phyloP scores from a whole-genome alignment of 148 eudicot species.

The Pharnaceum exiguum region DNA sequence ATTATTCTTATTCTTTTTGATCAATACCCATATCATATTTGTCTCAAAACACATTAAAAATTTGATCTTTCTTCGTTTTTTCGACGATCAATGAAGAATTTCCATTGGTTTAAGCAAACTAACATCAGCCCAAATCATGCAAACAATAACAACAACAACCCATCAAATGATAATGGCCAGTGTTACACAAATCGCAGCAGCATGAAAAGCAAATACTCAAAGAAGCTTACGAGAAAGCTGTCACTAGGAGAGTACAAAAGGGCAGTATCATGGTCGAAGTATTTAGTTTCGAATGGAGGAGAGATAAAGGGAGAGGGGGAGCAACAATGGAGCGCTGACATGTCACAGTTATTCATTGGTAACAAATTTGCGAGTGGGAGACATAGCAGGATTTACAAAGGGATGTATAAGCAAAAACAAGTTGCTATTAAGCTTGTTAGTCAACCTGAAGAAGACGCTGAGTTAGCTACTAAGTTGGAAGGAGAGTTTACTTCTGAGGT shows the following conservation, averaged over 20 bases:
- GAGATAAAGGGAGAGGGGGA: conserved; percentile 77
- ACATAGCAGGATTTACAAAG: conserved; percentile 92
- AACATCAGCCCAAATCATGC: conserved; percentile 29
- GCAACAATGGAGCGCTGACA: conserved; percentile 90
- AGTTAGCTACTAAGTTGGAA: conserved; percentile 68
- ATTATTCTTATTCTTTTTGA: no score
- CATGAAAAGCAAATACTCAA: not conserved
- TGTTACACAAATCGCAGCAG: not conserved
- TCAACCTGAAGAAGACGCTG: conserved; percentile 87
- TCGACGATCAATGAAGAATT: conserved; percentile 49
- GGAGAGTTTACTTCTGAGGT: conserved; percentile 83
- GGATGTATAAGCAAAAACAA: conserved; percentile 69
- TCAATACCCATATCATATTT: not conserved
- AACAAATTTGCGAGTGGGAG: conserved; percentile 80
- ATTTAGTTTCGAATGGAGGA: conserved; percentile 75
- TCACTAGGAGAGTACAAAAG: conserved; percentile 80
- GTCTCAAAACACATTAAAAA: not conserved
- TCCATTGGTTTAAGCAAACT: conserved; percentile 60
- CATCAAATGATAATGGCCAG: not conserved
- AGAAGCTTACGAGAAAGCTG: conserved; percentile 50
- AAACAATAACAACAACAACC: not conserved
- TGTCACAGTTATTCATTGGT: conserved; percentile 84
- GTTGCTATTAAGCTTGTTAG: conserved; percentile 96
- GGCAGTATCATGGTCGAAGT: conserved; percentile 92
- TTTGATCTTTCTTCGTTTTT: not conserved